Evolutionary conservation across 495 filamentous ascomycete species (phyloP), one percentile per base, ranked within the genome.

Genomic region (Evansstolkia leycettana): DNA sequence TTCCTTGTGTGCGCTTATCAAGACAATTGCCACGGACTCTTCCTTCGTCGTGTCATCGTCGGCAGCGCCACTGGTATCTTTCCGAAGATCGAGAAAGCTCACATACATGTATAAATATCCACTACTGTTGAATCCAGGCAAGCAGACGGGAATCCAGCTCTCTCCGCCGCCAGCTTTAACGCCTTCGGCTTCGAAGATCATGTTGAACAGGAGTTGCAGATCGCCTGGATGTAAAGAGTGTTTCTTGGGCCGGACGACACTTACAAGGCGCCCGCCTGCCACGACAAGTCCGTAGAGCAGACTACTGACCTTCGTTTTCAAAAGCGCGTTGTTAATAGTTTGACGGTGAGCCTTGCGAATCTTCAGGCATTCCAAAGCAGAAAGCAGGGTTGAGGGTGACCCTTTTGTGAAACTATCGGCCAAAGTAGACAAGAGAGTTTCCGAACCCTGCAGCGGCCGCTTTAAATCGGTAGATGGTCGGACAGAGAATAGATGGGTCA

Each of bases 51-150:
- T 59, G 17, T 56, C 48, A 9, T 62, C 55, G 36, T 60, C 43
- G 20, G 43, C 46, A 13, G 34, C 45, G 19, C 46, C 46, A 33
- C 50, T 33, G 18, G 51, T 46, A 32, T 59, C 46, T 27, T 56
- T 57, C 25, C 54, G 52, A 23, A 67, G 45, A 28, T 68, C 59
- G 35, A 96, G 70, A 51, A 95, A 99, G 59, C 83, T 90, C 53
- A 96, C 89, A 52, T 95, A 99, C 84, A 95, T 95, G 63, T 96
- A 94, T 2, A 99, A 70, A 53, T 90, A 96, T n/a, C 92, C 92
- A 31, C 77, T 81, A 49, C 82, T 93, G 62, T 99, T 99, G 64
- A 99, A 99, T 5, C 86, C 88, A 7, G 92, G 92, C 7, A 99
- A 72, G 46, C 92, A 96, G 6, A 99, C 70, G 2, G 92, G 92